Evolutionary conservation across 176 grass and related monocot genomes (phyloP).

Genomic region (Saccharum spontaneum): DNA sequence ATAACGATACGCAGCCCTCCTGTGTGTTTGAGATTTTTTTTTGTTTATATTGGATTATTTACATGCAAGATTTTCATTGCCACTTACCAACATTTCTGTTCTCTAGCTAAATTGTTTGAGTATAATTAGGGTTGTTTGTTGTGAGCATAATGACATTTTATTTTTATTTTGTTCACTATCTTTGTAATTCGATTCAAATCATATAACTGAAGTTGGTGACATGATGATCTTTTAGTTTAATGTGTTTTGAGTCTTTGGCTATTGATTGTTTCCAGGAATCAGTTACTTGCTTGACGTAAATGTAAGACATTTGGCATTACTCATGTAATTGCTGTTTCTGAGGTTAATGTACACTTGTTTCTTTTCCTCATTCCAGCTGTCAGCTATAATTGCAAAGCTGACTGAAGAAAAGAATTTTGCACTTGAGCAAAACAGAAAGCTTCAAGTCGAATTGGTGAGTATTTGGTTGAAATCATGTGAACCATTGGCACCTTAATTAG

Average conservation of each 20-base stretch:
- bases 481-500: background rate
- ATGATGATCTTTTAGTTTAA: constrained; percentile 5
- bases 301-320: background rate
- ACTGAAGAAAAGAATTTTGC: constrained; percentile 53
- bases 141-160: background rate
- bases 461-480: constrained; percentile 16
- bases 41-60: constrained; percentile 10
- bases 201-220: background rate
- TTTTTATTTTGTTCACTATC: background rate
- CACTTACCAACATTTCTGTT: background rate
- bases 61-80: background rate
- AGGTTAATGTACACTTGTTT: constrained; percentile 21
- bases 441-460: constrained; percentile 57
- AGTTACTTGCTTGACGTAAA: constrained; percentile 7
- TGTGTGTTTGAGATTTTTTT: background rate
- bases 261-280: background rate
- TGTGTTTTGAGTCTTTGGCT: background rate
- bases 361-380: constrained; percentile 36
- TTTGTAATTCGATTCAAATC: background rate
- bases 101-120: constrained; percentile 10
- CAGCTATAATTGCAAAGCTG: constrained; percentile 44
- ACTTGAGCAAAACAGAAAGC: constrained; percentile 53
- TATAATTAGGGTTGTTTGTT: constrained; percentile 2
- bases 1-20: background rate
- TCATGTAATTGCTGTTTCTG: background rate